Base-by-base conservation (phyloP, 352 stramenopile genomes). In the Pelagophyceae sp. region DNA sequence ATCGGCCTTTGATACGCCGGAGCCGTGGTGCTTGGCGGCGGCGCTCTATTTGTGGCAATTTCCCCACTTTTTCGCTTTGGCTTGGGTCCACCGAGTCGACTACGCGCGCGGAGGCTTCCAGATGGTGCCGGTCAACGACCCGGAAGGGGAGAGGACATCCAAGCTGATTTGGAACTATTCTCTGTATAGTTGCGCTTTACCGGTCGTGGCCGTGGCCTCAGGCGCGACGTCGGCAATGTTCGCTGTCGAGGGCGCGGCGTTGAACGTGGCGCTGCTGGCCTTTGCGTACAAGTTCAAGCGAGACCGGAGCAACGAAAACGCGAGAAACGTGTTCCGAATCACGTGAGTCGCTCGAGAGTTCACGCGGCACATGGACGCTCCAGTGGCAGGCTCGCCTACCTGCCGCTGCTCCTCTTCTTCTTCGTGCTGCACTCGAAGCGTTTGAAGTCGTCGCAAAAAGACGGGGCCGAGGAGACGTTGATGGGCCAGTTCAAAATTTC, bases 211-310 rank as follows among this genome's bases (percentile, higher is more conserved):
- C 29, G 90, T 93, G 11, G 82, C 92, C 23, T 88, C 88, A 17
- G 95, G 96, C 69, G 88, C 95, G 33, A 99, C 96, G n/a, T 97
- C 90, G 80, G 96, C 93, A 83, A 99, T 99, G 96, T 99, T 98
- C 87, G 92, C 93, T 2, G 87, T 99, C 32, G 96, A 99, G 86
- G 94, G 93, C 71, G 90, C 95, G 45, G 81, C 92, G 33, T 87
- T 99, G 78, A 99, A 99, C 85, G 91, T 88, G 2, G 98, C 98
- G 84, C 87, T 94, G 6, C 89, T 98, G 63, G 91, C 98, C 82
- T 82, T 96, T 69, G 93, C 95, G n/a, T 87, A 94, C 82, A 88
- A 95, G 74, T 99, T 99, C 84, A 87, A 92, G 80, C 80, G 89
- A 45, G 94, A 98, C 63, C 90, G 92, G 38, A 94, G 83, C 40